These are phyloP conservation scores for Pseudogymnoascus sp. DNA, from an alignment of 2,329 filamentous ascomycete genomes.

Conservation along the genomic window DNA sequence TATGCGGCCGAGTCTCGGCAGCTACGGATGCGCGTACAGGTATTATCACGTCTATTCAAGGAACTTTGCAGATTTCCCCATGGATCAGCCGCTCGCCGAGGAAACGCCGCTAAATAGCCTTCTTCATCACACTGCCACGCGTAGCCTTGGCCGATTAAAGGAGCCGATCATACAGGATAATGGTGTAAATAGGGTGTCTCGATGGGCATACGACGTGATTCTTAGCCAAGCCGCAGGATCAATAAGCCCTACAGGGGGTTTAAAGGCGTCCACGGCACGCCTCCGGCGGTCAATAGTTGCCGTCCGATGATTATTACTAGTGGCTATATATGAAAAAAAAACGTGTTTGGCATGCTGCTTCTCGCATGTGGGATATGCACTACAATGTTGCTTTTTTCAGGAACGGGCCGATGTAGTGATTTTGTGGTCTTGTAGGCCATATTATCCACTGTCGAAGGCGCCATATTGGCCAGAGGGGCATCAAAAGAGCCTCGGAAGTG, in stretches of 20 bases:
- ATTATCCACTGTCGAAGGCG: background rate
- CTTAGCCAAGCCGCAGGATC: background rate
- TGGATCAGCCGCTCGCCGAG: background rate
- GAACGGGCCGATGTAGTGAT: background rate
- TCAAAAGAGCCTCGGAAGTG: background rate
- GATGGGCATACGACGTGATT: background rate
- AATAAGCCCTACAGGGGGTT: background rate
- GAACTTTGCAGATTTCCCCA: background rate
- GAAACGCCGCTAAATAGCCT: background rate
- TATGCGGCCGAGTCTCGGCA: background rate
- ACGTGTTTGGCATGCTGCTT: background rate
- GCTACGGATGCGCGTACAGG: background rate
- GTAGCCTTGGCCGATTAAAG: background rate
- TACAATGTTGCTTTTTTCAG: background rate
- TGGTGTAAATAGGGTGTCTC: background rate
- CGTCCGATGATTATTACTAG: background rate
- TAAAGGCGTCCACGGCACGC: background rate
- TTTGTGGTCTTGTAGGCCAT: background rate
- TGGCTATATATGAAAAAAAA: background rate
- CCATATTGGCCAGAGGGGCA: background rate
- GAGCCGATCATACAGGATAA: background rate
- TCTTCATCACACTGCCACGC: conserved; percentile 50
- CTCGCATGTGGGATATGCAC: background rate
- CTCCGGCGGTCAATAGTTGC: background rate
- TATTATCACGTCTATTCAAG: background rate